Conservation (phyloP, 1,284 basidiomycete species). For the Neolentinus lepideus region DNA sequence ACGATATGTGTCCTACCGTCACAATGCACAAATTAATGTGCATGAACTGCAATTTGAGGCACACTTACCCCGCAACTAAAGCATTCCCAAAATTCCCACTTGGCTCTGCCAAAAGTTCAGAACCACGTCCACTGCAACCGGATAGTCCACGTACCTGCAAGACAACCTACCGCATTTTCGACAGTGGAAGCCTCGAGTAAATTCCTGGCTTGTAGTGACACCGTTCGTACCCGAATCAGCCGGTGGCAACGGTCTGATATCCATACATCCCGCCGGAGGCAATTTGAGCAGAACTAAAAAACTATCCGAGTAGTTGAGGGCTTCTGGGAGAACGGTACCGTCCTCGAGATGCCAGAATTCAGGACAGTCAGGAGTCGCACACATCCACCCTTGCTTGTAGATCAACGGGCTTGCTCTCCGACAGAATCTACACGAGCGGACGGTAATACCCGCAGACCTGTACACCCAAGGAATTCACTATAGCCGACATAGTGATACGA, state of each 20-base stretch:
- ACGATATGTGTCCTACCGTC: not conserved
- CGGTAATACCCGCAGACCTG: not conserved
- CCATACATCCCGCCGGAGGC: slow-evolving; percentile 5
- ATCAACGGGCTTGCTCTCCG: slow-evolving; percentile 37
- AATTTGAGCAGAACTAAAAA: slow-evolving; percentile 37
- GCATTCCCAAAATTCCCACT: slow-evolving; percentile 72
- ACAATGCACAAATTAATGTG: slow-evolving; percentile 8
- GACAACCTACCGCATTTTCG: slow-evolving; percentile 59
- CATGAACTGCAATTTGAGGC: slow-evolving; percentile 2
- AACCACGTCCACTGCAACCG: not conserved
- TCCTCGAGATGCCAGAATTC: slow-evolving; percentile 42
- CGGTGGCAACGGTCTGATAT: not conserved
- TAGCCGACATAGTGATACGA: not conserved
- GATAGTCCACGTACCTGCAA: slow-evolving; percentile 41
- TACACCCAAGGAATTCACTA: not conserved
- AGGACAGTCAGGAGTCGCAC: slow-evolving; percentile 47
- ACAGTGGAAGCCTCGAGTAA: slow-evolving; percentile 68
- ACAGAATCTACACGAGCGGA: not conserved
- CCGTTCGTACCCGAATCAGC: not conserved
- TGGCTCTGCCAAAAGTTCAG: slow-evolving; percentile 37
- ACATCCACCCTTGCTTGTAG: slow-evolving; percentile 52
- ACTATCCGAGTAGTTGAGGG: slow-evolving; percentile 35
- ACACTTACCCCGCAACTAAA: slow-evolving; percentile 35
- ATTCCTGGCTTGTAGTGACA: slow-evolving; percentile 18
- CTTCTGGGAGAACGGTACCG: slow-evolving; percentile 20